Evolutionary conservation across 306 rosid genomes (phyloP), one percentile per base, ranked within the genome.

Genomic region (Cicer bijugum): DNA sequence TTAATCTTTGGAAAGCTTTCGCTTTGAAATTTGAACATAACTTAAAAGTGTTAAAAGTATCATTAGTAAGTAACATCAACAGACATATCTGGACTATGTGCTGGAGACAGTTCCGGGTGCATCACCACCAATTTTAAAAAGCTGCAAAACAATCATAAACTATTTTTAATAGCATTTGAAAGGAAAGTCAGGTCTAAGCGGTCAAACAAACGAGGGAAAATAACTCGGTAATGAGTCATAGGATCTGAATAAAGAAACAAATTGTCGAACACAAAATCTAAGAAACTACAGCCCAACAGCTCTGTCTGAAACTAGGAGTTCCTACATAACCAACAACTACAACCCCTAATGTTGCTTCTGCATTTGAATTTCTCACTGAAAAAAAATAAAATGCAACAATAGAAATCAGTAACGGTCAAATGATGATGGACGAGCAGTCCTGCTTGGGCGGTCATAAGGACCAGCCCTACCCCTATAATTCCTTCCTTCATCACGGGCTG

Each of bases 401-500:
- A 51, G 45, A 50, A 71, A 64, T 83, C 81, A 94, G 78, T 89
- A 89, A 66, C 95, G 97, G 39, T 91, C 96, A 35, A 86, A 90
- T 9, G 92, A 88, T 51, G 96, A 82, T 4, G 89, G 88, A 2
- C 88, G 92, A 19, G 87, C 86, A 17, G 77, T 86, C 85, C 96
- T 74, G 85, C 60, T 79, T 0, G 96, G 88, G 69, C 96, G 96
- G 37, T 94, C 91, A 47, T 94, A 94, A 28, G 99, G 97, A 58
- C 89, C 92, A 12, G 95, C 62, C 83, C 95, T 90, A 4, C 83
- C 84, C 87, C 91, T 80, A 72, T 86, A 91, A 72, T 81, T 78
- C 84, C 91, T 86, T 75, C 96, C 97, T 67, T 89, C 96, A 0
- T 84, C 88, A 17, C 91, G 85, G 50, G 89, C 88, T 4, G 86